These are phyloP conservation scores for Picochlorum sp. DNA, from an alignment of 139 green algal species.

Conservation along the genomic window DNA sequence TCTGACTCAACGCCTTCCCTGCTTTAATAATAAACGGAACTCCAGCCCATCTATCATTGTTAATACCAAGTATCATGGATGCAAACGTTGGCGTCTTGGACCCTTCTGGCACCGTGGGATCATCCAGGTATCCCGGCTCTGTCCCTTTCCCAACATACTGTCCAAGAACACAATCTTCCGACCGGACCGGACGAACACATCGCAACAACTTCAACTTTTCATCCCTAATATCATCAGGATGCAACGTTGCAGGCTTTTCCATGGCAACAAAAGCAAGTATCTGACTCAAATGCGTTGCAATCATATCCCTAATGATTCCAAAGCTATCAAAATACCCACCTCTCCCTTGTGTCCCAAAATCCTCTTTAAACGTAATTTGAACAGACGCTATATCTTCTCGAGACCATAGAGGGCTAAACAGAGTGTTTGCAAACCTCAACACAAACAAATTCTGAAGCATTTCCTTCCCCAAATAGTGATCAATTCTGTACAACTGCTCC, in stretches of 20 bases:
- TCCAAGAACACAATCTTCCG: slow-evolving; percentile 73
- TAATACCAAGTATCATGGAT: slow-evolving; percentile 57
- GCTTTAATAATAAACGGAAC: slow-evolving; percentile 92
- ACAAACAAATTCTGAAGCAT: slow-evolving; percentile 93
- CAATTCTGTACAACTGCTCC: slow-evolving; percentile 89
- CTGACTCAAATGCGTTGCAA: slow-evolving; percentile 87
- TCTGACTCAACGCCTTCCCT: slow-evolving; percentile 84
- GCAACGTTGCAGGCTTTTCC: slow-evolving; percentile 79
- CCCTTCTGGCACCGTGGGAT: slow-evolving; percentile 72
- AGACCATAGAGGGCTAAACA: slow-evolving; percentile 79
- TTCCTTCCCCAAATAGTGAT: slow-evolving; percentile 99
- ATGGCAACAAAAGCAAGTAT: slow-evolving; percentile 61
- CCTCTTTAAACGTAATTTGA: slow-evolving; percentile 90
- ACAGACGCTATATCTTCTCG: slow-evolving; percentile 79
- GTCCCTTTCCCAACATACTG: slow-evolving; percentile 65
- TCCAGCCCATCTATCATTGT: slow-evolving; percentile 86
- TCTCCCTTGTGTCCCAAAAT: slow-evolving; percentile 79
- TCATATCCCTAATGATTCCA: slow-evolving; percentile 96
- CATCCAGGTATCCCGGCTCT: slow-evolving; percentile 74
- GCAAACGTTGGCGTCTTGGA: slow-evolving; percentile 87
- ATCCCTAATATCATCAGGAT: slow-evolving; percentile 90
- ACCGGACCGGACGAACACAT: slow-evolving; percentile 52
- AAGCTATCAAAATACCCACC: slow-evolving; percentile 97
- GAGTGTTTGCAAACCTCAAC: slow-evolving; percentile 90
- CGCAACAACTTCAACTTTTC: slow-evolving; percentile 85